phyloP scores from a whole-genome alignment of 2,329 filamentous ascomycete genomes.

The Cordyceps pruinosa region DNA sequence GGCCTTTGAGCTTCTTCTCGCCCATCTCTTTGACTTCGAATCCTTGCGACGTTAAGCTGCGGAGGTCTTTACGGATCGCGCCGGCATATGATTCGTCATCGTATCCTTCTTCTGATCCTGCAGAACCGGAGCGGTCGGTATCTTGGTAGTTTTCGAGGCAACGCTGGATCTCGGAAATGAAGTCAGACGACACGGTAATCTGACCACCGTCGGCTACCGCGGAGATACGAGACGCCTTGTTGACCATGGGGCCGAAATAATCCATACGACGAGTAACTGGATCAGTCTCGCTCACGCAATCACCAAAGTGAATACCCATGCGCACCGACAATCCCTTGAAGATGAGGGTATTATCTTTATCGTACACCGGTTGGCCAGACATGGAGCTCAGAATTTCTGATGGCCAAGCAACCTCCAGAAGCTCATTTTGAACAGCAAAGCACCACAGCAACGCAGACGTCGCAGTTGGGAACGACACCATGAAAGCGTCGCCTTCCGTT shows the following conservation, averaged over 20 bases:
- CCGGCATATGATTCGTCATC: slow-evolving; percentile 68
- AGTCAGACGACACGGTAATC: slow-evolving; percentile 93
- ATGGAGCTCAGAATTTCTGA: slow-evolving; percentile 83
- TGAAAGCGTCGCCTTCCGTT: slow-evolving; percentile 98
- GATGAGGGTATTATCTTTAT: slow-evolving; percentile 81
- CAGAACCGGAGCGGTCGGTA: slow-evolving; percentile 62
- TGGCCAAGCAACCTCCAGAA: slow-evolving; percentile 89
- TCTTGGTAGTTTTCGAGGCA: slow-evolving; percentile 87
- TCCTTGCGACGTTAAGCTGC: slow-evolving; percentile 79
- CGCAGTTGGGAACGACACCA: slow-evolving; percentile 96
- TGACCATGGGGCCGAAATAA: slow-evolving; percentile 99
- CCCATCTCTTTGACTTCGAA: slow-evolving; percentile 97
- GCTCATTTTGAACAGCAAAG: slow-evolving; percentile 83
- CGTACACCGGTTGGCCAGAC: slow-evolving; percentile 73
- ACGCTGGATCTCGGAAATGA: slow-evolving; percentile 90
- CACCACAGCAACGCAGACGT: slow-evolving; percentile 94
- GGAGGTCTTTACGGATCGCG: slow-evolving; percentile 78
- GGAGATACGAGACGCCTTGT: slow-evolving; percentile 89
- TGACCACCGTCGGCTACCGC: slow-evolving; percentile 93
- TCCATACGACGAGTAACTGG: slow-evolving; percentile 98
- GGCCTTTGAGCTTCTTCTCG: slow-evolving; percentile 88
- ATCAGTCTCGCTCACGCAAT: slow-evolving; percentile 89
- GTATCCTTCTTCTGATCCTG: slow-evolving; percentile 59
- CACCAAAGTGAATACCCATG: slow-evolving; percentile 96
- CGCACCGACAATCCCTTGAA: slow-evolving; percentile 91